These are phyloP conservation scores for Xylaria sp. DNA, from an alignment of 2,329 filamentous ascomycete genomes.

Conservation along the genomic window DNA sequence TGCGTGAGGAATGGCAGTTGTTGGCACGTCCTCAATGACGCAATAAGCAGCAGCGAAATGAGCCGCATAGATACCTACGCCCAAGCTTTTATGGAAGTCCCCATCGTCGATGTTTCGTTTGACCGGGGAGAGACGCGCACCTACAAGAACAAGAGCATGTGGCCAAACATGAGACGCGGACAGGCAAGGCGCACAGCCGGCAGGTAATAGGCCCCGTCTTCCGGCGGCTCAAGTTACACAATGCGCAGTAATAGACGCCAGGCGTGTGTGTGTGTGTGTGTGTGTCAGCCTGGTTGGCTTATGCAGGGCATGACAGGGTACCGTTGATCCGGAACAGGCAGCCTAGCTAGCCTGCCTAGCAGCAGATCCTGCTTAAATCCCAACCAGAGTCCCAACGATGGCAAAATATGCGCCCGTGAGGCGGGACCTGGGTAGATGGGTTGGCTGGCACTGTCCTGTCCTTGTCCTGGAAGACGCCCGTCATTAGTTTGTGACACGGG, in stretches of 20 bases:
- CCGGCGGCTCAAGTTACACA: background rate
- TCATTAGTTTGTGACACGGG: background rate
- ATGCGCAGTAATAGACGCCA: background rate
- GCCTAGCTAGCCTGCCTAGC: background rate
- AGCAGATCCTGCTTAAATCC: background rate
- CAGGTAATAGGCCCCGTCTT: too few species aligned
- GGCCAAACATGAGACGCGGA: slow-evolving; percentile 2
- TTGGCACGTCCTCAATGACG: slow-evolving; percentile 3
- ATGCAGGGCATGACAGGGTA: background rate
- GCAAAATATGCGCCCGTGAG: background rate
- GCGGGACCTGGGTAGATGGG: too few species aligned
- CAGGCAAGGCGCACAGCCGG: background rate
- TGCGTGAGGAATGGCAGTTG: background rate
- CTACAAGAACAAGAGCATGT: background rate
- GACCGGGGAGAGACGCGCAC: background rate
- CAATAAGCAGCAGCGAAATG: background rate
- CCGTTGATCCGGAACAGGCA: background rate
- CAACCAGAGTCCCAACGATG: background rate
- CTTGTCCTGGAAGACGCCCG: background rate
- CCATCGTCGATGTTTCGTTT: too few species aligned
- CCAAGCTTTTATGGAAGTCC: too few species aligned
- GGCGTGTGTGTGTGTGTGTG: too few species aligned
- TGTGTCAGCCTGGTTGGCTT: background rate
- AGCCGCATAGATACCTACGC: background rate
- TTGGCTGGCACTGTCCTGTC: too few species aligned